Base-by-base conservation (phyloP, 805 yeast genomes). In the Lipomyces starkeyi region DNA sequence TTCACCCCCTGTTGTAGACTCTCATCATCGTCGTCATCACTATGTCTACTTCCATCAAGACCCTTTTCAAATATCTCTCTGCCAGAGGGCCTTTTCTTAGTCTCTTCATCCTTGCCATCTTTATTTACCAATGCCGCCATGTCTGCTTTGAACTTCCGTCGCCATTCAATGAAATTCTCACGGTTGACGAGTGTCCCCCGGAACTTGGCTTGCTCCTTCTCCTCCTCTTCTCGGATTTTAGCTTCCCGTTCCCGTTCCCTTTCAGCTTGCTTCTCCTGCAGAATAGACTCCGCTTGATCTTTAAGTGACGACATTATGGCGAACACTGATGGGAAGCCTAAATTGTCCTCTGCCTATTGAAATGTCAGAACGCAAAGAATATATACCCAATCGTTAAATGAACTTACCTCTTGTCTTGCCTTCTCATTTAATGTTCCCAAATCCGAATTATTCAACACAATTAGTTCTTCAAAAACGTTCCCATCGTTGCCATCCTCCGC, bases 241-340 rank as follows among this genome's bases (percentile, higher is more conserved):
- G 83, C 81, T 70, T 91, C 92, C 72, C 88, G 84, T 70, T 79
- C 78, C 64, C 83, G 83, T 74, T 91, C 93, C 49, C 80, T 82
- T 5, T 71, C 74, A 17, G 82, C 80, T 58, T 90, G 81, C 71
- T 88, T 88, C n/a, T 82, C 79, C 35, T 83, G 85, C 74, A 91
- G 91, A 71, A 86, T 75, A 29, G 78, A 79, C 74, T 95, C 99
- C 14, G 91, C 94, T 66, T 84, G 84, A 61, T 94, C 98, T 75
- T 94, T 94, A 63, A 93, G 82, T 8, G 87, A 82, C 0, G 96
- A 87, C 0, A 91, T 85, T 58, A 94, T 77, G 0, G 97, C 86
- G 79, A 93, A 95, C 5, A 94, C 84, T 72, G 93, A 88, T n/a
- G 97, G 97, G 84, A 94, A 89, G 0, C 99, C 99, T 0, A 93